These are phyloP conservation scores for Nakazawaea ambrosiae DNA, from an alignment of 805 yeast genomes.

Conservation along the genomic window DNA sequence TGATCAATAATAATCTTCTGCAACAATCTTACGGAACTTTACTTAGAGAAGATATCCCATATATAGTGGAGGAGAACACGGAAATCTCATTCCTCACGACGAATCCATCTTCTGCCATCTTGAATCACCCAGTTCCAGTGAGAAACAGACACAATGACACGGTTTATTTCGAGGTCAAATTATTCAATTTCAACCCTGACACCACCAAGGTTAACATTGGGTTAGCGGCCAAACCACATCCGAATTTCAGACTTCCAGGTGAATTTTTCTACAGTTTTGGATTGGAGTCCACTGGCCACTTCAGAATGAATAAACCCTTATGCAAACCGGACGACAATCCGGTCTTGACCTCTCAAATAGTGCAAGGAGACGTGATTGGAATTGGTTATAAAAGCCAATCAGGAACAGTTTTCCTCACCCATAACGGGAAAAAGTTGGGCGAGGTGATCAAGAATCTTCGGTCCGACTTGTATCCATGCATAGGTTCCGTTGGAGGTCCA, in stretches of 20 bases:
- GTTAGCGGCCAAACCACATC: conserved; percentile 65
- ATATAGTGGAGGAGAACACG: conserved; percentile 23
- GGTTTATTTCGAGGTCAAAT: conserved; percentile 61
- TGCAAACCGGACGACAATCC: conserved; percentile 35
- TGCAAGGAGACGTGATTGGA: conserved; percentile 49
- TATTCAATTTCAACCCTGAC: conserved; percentile 31
- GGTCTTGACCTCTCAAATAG: conserved; percentile 41
- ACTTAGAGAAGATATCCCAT: conserved; percentile 17
- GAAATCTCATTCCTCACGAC: conserved; percentile 22
- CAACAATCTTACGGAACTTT: conserved; percentile 4
- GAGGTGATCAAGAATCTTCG: conserved; percentile 43
- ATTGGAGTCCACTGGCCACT: conserved; percentile 66
- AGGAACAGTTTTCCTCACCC: conserved; percentile 47
- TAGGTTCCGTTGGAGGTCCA: conserved; percentile 42
- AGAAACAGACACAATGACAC: conserved; percentile 36
- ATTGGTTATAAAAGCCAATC: conserved; percentile 41
- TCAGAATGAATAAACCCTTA: conserved; percentile 61
- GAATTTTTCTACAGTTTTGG: conserved; percentile 62
- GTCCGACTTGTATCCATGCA: conserved; percentile 45
- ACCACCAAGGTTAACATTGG: conserved; percentile 59
- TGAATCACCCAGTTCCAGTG: conserved; percentile 28
- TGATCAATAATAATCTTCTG: conserved; percentile 8
- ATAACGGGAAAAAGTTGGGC: conserved; percentile 46
- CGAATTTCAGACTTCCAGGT: conserved; percentile 72
- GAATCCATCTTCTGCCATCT: conserved; percentile 18